Conservation (phyloP, 163 green algal genomes). For the Scenedesmus sp. region DNA sequence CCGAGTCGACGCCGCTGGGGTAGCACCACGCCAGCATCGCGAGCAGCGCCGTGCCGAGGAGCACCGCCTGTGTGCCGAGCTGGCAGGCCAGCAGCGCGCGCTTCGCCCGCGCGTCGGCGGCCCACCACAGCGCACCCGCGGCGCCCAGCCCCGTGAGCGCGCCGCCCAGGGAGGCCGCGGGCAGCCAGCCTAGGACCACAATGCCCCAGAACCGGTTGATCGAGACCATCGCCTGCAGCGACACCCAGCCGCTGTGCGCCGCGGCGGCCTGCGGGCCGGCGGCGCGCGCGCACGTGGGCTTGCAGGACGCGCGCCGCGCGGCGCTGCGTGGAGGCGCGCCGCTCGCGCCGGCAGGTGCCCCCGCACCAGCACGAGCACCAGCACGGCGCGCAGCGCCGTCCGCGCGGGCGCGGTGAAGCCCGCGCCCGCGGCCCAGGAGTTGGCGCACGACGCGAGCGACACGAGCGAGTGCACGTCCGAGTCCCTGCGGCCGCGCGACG, state of each 20-base stretch:
- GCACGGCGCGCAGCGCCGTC: constrained; percentile 9
- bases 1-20: constrained; percentile 22
- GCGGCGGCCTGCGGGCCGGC: constrained; percentile 15
- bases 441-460: constrained; percentile 13
- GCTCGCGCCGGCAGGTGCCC: too few species aligned
- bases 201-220: constrained; percentile 49
- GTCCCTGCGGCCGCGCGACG: too few species aligned
- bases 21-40: constrained; percentile 32
- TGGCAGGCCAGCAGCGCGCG: constrained; percentile 12
- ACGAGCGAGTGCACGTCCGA: constrained; percentile 36
- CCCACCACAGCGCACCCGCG: not conserved
- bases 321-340: too few species aligned
- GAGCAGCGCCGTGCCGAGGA: constrained; percentile 3
- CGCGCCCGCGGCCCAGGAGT: constrained; percentile 33
- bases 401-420: constrained; percentile 35
- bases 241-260: constrained; percentile 17
- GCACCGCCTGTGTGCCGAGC: constrained; percentile 39
- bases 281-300: too few species aligned
- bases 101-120: constrained; percentile 19
- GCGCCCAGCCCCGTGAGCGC: not conserved
- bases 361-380: constrained; percentile 13
- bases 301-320: too few species aligned
- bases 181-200: constrained; percentile 34
- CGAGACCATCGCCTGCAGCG: constrained; percentile 31
- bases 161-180: constrained; percentile 4